Percentiles rank a stretch among this genome's conserved stretches.
These are phyloP conservation scores for Backusella mclennaniae DNA, from an alignment of 192 early-diverging fungal species.

Conservation along the genomic window DNA sequence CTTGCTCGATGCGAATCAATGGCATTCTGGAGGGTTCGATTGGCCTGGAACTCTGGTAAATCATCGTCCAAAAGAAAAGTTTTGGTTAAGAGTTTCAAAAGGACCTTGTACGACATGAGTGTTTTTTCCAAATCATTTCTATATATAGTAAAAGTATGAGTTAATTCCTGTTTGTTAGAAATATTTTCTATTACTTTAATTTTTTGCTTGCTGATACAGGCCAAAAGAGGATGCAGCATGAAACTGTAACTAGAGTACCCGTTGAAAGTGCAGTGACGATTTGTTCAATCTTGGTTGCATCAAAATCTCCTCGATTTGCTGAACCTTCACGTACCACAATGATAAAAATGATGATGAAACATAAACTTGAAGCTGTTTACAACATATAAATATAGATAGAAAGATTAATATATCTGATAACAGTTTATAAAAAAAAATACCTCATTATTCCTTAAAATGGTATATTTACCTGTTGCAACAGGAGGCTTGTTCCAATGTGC, in stretches of 20 bases:
- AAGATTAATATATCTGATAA: background rate
- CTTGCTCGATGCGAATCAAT: slow-evolving; percentile 61
- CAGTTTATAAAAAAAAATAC: background rate
- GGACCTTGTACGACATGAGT: slow-evolving; percentile 53
- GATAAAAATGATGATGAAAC: slow-evolving; percentile 54
- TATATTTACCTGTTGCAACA: slow-evolving; percentile 46
- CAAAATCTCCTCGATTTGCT: slow-evolving; percentile 38
- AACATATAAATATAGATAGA: background rate
- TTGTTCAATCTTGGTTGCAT: slow-evolving; percentile 38
- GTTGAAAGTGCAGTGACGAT: slow-evolving; percentile 40
- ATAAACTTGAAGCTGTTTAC: slow-evolving; percentile 39
- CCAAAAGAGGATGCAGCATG: slow-evolving; percentile 49
- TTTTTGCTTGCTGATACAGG: slow-evolving; percentile 51
- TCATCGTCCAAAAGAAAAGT: slow-evolving; percentile 60
- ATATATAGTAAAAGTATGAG: slow-evolving; percentile 13
- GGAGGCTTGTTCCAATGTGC: slow-evolving; percentile 51
- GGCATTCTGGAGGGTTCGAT: slow-evolving; percentile 52
- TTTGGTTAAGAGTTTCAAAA: slow-evolving; percentile 63
- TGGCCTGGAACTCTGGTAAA: slow-evolving; percentile 47
- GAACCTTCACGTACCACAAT: slow-evolving; percentile 49
- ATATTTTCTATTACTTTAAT: slow-evolving; percentile 35
- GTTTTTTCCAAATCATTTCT: slow-evolving; percentile 53
- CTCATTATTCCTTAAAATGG: slow-evolving; percentile 1
- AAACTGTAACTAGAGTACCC: slow-evolving; percentile 39
- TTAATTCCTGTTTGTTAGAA: background rate